Percentiles rank a stretch among this genome's conserved stretches.
Evolutionary conservation across 441 rosid species (phyloP).

Genomic region (Croton laevigatus): DNA sequence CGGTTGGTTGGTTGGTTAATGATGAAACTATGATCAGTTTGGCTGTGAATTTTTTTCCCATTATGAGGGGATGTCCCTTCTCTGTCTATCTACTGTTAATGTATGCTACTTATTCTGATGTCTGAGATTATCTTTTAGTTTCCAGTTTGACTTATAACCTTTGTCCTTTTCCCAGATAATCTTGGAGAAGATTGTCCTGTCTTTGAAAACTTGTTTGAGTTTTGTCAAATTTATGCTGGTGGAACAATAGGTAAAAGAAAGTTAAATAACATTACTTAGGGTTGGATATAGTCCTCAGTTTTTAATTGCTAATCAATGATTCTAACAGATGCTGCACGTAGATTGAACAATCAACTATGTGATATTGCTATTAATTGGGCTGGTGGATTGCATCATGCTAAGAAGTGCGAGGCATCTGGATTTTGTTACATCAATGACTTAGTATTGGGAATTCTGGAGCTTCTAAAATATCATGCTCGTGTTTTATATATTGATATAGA

Average conservation of each 20-base stretch:
- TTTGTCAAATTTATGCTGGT: constrained; percentile 97
- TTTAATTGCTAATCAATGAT: constrained; percentile 16
- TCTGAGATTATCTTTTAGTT: neutral
- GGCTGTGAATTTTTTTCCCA: neutral
- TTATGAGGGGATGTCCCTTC: neutral
- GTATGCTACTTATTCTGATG: neutral
- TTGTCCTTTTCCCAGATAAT: constrained; percentile 55
- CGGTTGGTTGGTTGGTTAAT: neutral
- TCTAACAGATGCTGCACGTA: constrained; percentile 77
- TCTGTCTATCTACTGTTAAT: neutral
- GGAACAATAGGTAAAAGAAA: constrained; percentile 81
- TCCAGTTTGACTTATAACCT: constrained; percentile 8
- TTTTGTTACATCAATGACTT: constrained; percentile 97
- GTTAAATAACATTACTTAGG: neutral
- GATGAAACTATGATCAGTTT: neutral
- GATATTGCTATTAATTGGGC: constrained; percentile 99
- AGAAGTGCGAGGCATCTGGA: constrained; percentile 96
- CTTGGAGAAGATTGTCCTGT: constrained; percentile 99
- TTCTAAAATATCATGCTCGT: constrained; percentile 86
- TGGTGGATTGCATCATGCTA: constrained; percentile 97
- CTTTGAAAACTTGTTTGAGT: constrained; percentile 86
- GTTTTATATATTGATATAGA: constrained; percentile 91
- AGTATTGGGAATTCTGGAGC: constrained; percentile 92
- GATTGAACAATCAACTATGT: constrained; percentile 86
- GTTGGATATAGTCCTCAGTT: constrained; percentile 1